Conservation (phyloP, 2,329 filamentous ascomycete species). For the Cytospora chrysosperma region DNA sequence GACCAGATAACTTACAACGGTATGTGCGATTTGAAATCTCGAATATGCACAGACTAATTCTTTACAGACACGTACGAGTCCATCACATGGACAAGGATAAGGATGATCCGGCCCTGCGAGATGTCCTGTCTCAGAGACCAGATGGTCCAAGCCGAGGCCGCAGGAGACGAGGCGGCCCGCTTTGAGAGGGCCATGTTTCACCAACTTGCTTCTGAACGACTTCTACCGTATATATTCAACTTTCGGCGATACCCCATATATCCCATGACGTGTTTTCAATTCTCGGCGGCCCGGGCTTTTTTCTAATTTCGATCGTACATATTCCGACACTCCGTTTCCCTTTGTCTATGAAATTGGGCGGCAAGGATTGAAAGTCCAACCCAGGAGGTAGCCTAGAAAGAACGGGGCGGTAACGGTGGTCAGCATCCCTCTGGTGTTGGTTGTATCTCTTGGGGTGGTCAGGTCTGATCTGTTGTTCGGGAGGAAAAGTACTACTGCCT, state of each 20-base stretch:
- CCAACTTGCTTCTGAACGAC: background rate
- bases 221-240: conserved; percentile 18
- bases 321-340: conserved; percentile 2
- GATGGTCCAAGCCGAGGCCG: conserved; percentile 82
- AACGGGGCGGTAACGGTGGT: background rate
- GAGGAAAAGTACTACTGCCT: background rate
- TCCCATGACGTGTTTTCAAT: background rate
- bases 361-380: background rate
- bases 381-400: conserved; percentile 8
- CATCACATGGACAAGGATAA: conserved; percentile 89
- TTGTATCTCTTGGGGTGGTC: background rate
- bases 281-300: conserved; percentile 1
- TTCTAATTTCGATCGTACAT: conserved; percentile 20
- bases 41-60: conserved; percentile 24
- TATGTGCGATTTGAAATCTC: conserved; percentile 42
- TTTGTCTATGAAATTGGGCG: background rate
- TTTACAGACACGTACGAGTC: conserved; percentile 77
- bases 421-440: background rate
- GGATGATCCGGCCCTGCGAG: conserved; percentile 76
- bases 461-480: background rate
- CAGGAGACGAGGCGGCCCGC: conserved; percentile 60
- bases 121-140: conserved; percentile 81
- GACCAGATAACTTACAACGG: conserved; percentile 95
- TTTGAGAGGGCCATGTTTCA: conserved; percentile 24
- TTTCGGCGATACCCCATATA: conserved; percentile 21